phyloP scores from a whole-genome alignment of 495 filamentous ascomycete species.

The Penicillium bialowiezense region DNA sequence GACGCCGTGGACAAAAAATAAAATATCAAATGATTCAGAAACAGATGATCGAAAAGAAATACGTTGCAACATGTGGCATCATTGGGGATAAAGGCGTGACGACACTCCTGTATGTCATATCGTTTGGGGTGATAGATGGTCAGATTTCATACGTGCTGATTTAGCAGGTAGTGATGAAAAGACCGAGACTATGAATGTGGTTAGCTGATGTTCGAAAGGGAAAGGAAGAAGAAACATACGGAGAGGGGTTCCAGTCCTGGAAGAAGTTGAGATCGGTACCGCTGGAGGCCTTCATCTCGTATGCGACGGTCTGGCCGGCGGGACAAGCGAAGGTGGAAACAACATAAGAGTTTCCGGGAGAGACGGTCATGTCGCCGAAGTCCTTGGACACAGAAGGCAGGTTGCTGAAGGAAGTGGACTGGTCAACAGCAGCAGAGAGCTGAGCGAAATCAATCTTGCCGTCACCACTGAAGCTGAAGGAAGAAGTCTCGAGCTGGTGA shows the following conservation, averaged over 20 bases:
- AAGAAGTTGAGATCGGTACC: slow-evolving; percentile 59
- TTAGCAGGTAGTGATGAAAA: slow-evolving; percentile 61
- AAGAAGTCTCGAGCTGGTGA: slow-evolving; percentile 51
- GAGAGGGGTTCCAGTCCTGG: slow-evolving; percentile 59
- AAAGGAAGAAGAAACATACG: slow-evolving; percentile 31
- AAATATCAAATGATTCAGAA: slow-evolving; percentile 8
- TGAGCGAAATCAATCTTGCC: slow-evolving; percentile 54
- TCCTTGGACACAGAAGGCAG: slow-evolving; percentile 44
- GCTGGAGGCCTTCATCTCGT: slow-evolving; percentile 51
- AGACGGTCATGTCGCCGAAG: slow-evolving; percentile 46
- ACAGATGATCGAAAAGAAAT: slow-evolving; percentile 1
- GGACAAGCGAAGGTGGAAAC: slow-evolving; percentile 56
- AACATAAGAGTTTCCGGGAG: slow-evolving; percentile 54
- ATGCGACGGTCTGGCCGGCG: slow-evolving; percentile 47
- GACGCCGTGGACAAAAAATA: not conserved
- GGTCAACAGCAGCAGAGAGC: slow-evolving; percentile 37
- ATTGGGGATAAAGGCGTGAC: slow-evolving; percentile 4
- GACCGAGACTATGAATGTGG: slow-evolving; percentile 44
- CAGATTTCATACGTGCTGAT: not conserved
- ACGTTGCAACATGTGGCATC: slow-evolving; percentile 6
- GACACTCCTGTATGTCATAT: not conserved
- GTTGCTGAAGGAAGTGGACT: slow-evolving; percentile 50
- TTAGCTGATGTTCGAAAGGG: slow-evolving; percentile 20
- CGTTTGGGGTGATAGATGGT: not conserved
- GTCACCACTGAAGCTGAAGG: slow-evolving; percentile 55